Evolutionary conservation across 495 filamentous ascomycete species (phyloP), one percentile per base, ranked within the genome.

Genomic region (Trichoderma virens): DNA sequence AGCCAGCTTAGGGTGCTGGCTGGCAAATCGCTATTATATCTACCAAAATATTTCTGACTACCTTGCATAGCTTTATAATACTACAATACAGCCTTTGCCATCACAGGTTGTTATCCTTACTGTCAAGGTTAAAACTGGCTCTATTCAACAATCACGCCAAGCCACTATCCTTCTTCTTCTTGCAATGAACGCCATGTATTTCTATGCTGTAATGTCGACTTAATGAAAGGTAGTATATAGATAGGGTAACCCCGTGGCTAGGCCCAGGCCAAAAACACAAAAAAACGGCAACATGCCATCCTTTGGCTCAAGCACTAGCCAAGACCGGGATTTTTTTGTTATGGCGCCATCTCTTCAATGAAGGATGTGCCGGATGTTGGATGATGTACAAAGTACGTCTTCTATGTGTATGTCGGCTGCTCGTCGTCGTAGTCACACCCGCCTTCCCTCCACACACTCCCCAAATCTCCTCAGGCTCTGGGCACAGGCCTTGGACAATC

Each of bases 171-270:
- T 6, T 16, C 1, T 4, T 3, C 5, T 8, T 30, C 25, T 13
- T 28, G 27, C 25, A 56, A 28, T 14, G 13, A 56, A 56, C 51
- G 51, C 51, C 51, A 27, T 56, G 51, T 31, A 56, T 56, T 56
- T 56, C 51, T 56, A 56, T 56, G 51, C 51, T 56, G 25, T 30
- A n/a, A 18, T 54, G 20, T 54, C n/a, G 45, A 54, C 45, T 54
- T 56, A 56, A 56, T 56, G 51, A 56, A 56, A 56, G 51, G 51
- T 56, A 56, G 25, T 56, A 56, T 56, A 56, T 56, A 56, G 27
- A 56, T 30, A 16, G 8, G 51, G 28, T 30, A 9, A 30, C 51
- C 25, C 25, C 51, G 13, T 13, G 25, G 25, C 51, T 2, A 56
- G 51, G 25, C 11, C 25, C 51, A 1, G 8, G 20, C 43, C 43